Conservation (phyloP, 139 green algal species). For the Chlamydomonas schloesseri region DNA sequence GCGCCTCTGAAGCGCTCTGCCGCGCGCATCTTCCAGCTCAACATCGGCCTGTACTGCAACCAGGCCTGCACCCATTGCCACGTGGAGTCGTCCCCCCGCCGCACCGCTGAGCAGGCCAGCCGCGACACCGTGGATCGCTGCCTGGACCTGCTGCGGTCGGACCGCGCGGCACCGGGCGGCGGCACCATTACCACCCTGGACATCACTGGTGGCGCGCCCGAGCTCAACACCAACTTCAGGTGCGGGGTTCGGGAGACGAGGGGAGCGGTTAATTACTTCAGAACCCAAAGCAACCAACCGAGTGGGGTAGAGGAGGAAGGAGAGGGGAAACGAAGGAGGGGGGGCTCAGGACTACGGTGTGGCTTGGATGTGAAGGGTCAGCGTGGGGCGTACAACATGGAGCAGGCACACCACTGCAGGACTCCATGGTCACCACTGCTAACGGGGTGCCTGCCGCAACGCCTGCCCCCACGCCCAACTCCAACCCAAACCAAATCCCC, state of each 20-base stretch:
- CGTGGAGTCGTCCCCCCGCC: constrained; percentile 92
- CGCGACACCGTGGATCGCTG: constrained; percentile 74
- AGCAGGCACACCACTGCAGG: too few relatives aligned
- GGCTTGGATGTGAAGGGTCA: too few relatives aligned
- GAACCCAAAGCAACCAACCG: too few relatives aligned
- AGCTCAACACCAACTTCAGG: constrained; percentile 91
- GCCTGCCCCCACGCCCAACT: too few relatives aligned
- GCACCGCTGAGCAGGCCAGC: constrained; percentile 84
- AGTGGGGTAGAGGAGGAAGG: neutral
- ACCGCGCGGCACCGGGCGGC: neutral
- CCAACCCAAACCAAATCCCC: too few relatives aligned
- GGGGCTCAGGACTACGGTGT: too few relatives aligned
- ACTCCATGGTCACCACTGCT: too few relatives aligned
- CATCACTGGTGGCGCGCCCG: constrained; percentile 95
- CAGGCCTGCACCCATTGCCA: constrained; percentile 98
- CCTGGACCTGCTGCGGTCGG: constrained; percentile 76
- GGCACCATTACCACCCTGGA: constrained; percentile 82
- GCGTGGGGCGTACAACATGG: too few relatives aligned
- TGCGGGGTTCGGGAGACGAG: constrained; percentile 4
- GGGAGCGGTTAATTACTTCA: neutral
- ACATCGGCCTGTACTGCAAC: constrained; percentile 99
- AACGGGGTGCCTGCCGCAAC: too few relatives aligned
- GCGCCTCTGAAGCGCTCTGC: constrained; percentile 62
- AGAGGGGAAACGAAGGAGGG: neutral
- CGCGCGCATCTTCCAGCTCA: constrained; percentile 91